Base-by-base conservation (phyloP, 1,139 yeast genomes). In the Entelexis paramagnoliae region DNA sequence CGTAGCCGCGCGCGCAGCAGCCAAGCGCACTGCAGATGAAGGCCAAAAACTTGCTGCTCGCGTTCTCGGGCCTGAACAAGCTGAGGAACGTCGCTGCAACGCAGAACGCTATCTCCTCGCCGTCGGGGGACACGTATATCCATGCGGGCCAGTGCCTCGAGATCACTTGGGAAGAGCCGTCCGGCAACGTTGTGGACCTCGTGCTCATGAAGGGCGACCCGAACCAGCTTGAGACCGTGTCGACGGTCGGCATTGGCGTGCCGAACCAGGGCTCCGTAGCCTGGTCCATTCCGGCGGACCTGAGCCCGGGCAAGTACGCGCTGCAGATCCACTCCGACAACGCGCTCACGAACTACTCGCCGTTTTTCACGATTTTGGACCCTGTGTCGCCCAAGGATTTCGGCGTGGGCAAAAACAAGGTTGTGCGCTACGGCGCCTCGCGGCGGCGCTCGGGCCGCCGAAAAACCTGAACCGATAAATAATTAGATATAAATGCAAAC, bases 231-330 rank as follows among this genome's bases (percentile, higher is more conserved):
- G 53, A 55, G 39, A 56, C 63, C 20, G 70, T 65, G 19, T 55
- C 67, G 48, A 62, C 66, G 51, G 66, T 69, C 55, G 67, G 67
- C 50, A 52, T 59, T 49, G 55, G 59, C 52, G 55, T 67, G 42
- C 54, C 60, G 51, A 69, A 69, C 64, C 60, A 62, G 41, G 72
- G 72, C 49, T 64, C 67, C 38, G 70, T 67, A 34, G 60, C 62
- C 51, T 69, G 73, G 73, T 53, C 57, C 43, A 62, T 69, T 41
- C 72, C 72, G 43, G 52, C 49, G 39, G 53, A 59, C 38, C 48
- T 68, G 38, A 51, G 54, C 19, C 57, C 66, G 46, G 72, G 72
- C 32, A 56, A 62, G 55, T 69, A 69, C 58, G 65, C 69, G 38
- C 56, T 69, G 45, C 64, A 60, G 57, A 58, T 58, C 33, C 60